A percentile compares a stretch with the other conserved stretches of the same genome.
Conservation (phyloP, 2,329 filamentous ascomycete species). For the Endoconidiophora laricicola region DNA sequence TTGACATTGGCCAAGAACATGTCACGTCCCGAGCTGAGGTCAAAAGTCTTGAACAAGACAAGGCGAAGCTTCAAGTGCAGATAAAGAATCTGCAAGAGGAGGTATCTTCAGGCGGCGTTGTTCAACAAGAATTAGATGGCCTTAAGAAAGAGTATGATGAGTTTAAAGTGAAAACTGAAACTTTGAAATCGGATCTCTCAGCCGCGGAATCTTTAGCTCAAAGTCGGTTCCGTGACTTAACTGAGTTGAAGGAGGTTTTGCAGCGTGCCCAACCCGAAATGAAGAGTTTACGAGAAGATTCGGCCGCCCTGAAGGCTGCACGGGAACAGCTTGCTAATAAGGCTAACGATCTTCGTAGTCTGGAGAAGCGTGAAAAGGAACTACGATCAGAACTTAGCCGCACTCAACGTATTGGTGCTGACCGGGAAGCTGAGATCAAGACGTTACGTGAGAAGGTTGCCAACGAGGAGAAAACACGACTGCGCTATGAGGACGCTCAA, state of each 20-base stretch:
- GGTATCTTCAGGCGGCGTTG: slow-evolving; percentile 23
- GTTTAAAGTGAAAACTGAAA: slow-evolving; percentile 51
- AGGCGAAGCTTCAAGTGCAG: slow-evolving; percentile 27
- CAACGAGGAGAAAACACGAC: slow-evolving; percentile 52
- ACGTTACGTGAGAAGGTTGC: slow-evolving; percentile 61
- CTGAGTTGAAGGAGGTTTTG: slow-evolving; percentile 60
- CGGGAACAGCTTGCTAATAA: slow-evolving; percentile 55
- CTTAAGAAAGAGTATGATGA: slow-evolving; percentile 40
- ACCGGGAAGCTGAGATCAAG: slow-evolving; percentile 65
- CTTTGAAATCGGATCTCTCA: slow-evolving; percentile 65
- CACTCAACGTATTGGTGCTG: slow-evolving; percentile 51
- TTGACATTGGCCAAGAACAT: slow-evolving; percentile 66
- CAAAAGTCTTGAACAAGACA: slow-evolving; percentile 41
- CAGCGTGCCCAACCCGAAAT: slow-evolving; percentile 80
- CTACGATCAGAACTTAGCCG: slow-evolving; percentile 55
- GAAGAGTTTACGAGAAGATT: slow-evolving; percentile 60
- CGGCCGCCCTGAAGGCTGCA: slow-evolving; percentile 51
- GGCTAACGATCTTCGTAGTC: slow-evolving; percentile 45
- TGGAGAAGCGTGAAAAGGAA: slow-evolving; percentile 72
- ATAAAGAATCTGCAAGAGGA: slow-evolving; percentile 57
- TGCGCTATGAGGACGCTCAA: slow-evolving; percentile 65
- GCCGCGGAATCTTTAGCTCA: slow-evolving; percentile 78
- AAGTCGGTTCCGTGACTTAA: slow-evolving; percentile 73
- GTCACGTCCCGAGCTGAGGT: slow-evolving; percentile 66
- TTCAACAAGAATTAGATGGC: slow-evolving; percentile 12